phyloP scores from a whole-genome alignment of 345 rosid genomes.

The Salix caprea region DNA sequence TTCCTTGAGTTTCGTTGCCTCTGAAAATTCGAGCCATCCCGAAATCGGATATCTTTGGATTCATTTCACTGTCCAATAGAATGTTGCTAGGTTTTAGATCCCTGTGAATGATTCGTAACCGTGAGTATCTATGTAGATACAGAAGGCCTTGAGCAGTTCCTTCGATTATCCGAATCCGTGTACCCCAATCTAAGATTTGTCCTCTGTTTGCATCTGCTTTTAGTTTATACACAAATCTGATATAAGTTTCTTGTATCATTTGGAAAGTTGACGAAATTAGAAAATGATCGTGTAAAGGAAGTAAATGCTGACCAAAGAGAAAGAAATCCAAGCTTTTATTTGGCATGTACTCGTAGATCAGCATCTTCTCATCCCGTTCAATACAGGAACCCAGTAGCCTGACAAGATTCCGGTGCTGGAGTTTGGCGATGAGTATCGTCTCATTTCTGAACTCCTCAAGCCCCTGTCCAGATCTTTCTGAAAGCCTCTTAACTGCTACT shows the following conservation, averaged over 20 bases:
- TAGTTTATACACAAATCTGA: not conserved
- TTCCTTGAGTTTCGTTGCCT: not conserved
- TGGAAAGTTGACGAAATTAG: not conserved
- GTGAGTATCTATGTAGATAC: not conserved
- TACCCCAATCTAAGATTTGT: not conserved
- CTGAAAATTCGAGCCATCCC: not conserved
- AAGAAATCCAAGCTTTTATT: not conserved
- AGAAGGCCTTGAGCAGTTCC: not conserved
- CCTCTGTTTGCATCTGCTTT: not conserved
- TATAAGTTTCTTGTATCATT: not conserved
- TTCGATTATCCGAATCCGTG: not conserved
- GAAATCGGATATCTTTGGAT: not conserved
- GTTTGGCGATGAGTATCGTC: not conserved
- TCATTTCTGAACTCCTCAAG: not conserved
- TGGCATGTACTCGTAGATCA: not conserved
- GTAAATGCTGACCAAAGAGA: not conserved
- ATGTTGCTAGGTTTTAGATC: not conserved
- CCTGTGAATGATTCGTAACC: not conserved
- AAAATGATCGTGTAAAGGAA: not conserved
- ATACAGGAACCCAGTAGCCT: not conserved
- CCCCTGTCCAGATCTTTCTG: conserved; percentile 3
- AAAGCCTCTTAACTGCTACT: conserved; percentile 1
- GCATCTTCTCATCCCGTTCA: not conserved
- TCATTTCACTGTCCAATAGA: not conserved
- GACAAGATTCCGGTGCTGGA: conserved; percentile 4